phyloP scores from a whole-genome alignment of 2,329 filamentous ascomycete genomes.

The Aspergillus tubingensis region DNA sequence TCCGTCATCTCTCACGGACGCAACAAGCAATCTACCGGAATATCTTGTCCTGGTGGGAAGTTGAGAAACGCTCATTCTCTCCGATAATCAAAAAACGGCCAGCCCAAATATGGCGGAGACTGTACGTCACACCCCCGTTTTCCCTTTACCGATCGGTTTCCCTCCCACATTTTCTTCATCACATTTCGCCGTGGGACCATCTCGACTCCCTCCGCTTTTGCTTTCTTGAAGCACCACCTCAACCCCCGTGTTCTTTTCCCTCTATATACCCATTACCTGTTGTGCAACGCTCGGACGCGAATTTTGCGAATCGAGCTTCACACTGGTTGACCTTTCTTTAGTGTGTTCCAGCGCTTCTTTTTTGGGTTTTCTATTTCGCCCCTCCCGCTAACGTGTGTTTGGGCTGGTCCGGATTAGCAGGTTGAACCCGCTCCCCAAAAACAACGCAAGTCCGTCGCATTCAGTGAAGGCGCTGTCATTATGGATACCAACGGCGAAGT shows the following conservation, averaged over 20 bases:
- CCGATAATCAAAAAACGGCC: neutral
- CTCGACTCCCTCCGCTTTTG: neutral
- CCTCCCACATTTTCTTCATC: constrained; percentile 44
- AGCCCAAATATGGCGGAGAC: constrained; percentile 43
- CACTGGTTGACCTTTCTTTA: too few species aligned
- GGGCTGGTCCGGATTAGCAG: constrained; percentile 37
- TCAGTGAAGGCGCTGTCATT: constrained; percentile 82
- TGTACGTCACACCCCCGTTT: constrained; percentile 44
- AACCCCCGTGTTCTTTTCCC: neutral
- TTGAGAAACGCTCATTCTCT: neutral
- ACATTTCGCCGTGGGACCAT: neutral
- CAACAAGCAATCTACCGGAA: too few species aligned
- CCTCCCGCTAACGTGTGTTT: constrained; percentile 33
- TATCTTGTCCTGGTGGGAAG: neutral
- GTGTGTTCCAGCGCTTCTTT: neutral
- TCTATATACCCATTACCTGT: neutral
- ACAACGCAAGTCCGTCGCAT: constrained; percentile 89
- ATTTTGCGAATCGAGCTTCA: neutral
- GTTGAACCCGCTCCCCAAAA: constrained; percentile 59
- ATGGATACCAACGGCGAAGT: constrained; percentile 89
- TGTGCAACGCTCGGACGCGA: neutral
- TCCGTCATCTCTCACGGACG: too few species aligned
- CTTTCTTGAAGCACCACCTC: neutral
- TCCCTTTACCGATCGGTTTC: constrained; percentile 36
- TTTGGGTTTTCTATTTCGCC: constrained; percentile 13